Percentiles rank a stretch among this genome's conserved stretches.
These are phyloP conservation scores for Piper longum DNA, from an alignment of 164 flowering plant species.

Conservation along the genomic window DNA sequence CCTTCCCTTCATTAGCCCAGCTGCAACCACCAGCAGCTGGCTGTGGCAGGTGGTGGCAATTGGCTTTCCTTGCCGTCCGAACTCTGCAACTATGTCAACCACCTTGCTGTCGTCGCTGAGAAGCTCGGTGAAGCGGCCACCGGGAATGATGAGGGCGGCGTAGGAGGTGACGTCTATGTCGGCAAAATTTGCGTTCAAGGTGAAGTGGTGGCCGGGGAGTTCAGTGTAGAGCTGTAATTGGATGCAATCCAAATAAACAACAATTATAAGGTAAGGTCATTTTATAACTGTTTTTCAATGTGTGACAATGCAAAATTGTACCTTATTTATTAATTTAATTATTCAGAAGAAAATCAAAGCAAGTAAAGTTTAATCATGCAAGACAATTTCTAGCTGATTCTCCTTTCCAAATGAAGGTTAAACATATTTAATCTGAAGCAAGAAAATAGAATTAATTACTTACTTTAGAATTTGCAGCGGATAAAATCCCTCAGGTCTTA, in stretches of 20 bases:
- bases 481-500: too few species aligned
- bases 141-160: constrained; percentile 22
- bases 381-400: too few species aligned
- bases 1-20: constrained; percentile 17
- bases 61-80: constrained; percentile 13
- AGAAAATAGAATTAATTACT: too few species aligned
- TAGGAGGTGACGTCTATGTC: constrained; percentile 9
- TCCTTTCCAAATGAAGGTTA: too few species aligned
- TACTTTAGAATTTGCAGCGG: too few species aligned
- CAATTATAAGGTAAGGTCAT: not conserved
- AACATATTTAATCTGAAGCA: too few species aligned
- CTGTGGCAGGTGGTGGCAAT: constrained; percentile 22
- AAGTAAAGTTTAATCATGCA: too few species aligned
- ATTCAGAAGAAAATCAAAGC: too few species aligned
- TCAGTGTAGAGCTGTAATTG: constrained; percentile 22
- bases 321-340: too few species aligned
- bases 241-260: not conserved
- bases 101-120: constrained; percentile 15
- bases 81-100: constrained; percentile 7
- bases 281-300: not conserved
- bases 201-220: constrained; percentile 18
- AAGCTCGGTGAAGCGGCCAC: constrained; percentile 23
- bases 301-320: too few species aligned
- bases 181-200: constrained; percentile 12
- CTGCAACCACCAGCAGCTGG: constrained; percentile 19